A percentile compares a stretch with the other conserved stretches of the same genome.
phyloP scores from a whole-genome alignment of 179 eudicot genomes.

The Silene noctiflora region DNA sequence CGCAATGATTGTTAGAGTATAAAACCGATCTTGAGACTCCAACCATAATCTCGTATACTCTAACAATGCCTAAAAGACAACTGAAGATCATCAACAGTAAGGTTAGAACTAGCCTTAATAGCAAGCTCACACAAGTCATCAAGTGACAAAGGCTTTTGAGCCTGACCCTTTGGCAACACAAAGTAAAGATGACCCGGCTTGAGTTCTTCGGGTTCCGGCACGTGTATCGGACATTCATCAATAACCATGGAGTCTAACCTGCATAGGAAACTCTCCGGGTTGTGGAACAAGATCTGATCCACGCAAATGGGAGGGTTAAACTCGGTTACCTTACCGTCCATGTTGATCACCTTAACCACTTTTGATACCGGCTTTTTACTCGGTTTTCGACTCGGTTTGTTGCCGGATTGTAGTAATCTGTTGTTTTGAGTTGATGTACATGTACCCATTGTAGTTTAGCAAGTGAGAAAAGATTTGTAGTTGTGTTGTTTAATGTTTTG shows the following conservation, averaged over 20 bases:
- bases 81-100: slow-evolving; percentile 29
- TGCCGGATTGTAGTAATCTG: no score
- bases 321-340: slow-evolving; percentile 43
- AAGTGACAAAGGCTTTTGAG: slow-evolving; percentile 40
- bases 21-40: no score
- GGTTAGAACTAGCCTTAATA: slow-evolving; percentile 42
- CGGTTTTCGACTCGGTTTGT: neutral
- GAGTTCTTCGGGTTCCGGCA: slow-evolving; percentile 39
- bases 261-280: slow-evolving; percentile 48
- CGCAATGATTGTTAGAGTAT: no score
- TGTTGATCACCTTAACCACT: slow-evolving; percentile 41
- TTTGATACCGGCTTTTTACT: slow-evolving; percentile 5
- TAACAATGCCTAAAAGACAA: slow-evolving; percentile 32
- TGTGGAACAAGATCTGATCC: slow-evolving; percentile 34
- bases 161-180: slow-evolving; percentile 39
- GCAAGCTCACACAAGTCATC: slow-evolving; percentile 61
- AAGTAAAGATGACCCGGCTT: slow-evolving; percentile 50
- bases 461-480: neutral
- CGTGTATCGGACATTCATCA: slow-evolving; percentile 29
- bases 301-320: slow-evolving; percentile 44
- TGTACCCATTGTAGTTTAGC: slow-evolving; percentile 21
- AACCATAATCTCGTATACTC: no score
- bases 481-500: neutral
- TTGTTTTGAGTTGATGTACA: slow-evolving; percentile 27
- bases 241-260: slow-evolving; percentile 52